phyloP scores from a whole-genome alignment of 306 rosid species.

The Benincasa hispida region DNA sequence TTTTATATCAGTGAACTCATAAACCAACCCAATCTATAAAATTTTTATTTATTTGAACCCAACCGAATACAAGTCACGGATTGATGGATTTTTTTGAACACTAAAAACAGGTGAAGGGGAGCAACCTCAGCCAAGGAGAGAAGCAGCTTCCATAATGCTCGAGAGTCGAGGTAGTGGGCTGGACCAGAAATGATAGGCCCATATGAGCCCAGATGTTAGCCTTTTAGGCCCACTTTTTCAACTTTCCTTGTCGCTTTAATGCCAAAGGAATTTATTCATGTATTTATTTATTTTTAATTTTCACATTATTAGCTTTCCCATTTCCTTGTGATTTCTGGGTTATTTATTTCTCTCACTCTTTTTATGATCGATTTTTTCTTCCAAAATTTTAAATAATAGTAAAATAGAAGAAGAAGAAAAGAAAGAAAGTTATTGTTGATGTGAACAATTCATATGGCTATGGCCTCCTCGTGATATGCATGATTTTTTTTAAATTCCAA shows the following conservation, averaged over 20 bases:
- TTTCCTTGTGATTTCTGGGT: not conserved
- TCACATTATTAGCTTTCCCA: not conserved
- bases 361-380: not conserved
- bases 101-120: no score
- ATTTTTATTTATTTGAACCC: no score
- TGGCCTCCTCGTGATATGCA: not conserved
- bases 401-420: not conserved
- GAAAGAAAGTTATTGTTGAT: not conserved
- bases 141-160: not conserved
- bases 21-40: no score
- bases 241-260: not conserved
- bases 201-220: not conserved
- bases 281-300: no score
- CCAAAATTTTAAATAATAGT: not conserved
- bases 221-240: not conserved
- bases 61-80: no score
- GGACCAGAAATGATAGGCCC: not conserved
- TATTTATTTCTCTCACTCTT: not conserved
- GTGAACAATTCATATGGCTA: not conserved
- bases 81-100: no score
- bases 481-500: not conserved
- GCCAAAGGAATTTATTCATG: not conserved
- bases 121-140: not conserved
- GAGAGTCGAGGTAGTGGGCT: constrained; percentile 1
- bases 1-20: no score